These are phyloP conservation scores for Yamadazyma epiphylla DNA, from an alignment of 1,139 yeast species.

Conservation along the genomic window DNA sequence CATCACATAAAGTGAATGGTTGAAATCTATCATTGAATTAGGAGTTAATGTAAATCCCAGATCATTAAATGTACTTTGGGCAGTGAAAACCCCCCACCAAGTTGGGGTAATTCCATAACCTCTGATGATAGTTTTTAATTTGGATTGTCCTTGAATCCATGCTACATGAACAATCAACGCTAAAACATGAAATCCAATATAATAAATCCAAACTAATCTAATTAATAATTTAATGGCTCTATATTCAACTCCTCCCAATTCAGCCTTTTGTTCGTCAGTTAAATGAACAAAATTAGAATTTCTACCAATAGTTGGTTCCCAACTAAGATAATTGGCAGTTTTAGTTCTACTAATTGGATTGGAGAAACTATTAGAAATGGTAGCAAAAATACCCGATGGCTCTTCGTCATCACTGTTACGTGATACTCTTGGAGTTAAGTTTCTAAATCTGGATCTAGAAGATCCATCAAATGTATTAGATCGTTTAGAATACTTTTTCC, in stretches of 20 bases:
- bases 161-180: constrained; percentile 59
- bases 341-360: constrained; percentile 23
- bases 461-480: constrained; percentile 43
- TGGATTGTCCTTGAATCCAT: constrained; percentile 50
- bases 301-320: constrained; percentile 93
- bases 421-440: constrained; percentile 6
- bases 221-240: constrained; percentile 79
- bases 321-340: constrained; percentile 71
- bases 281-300: constrained; percentile 87
- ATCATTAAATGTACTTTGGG: constrained; percentile 77
- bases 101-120: constrained; percentile 62
- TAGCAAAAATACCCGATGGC: constrained; percentile 5
- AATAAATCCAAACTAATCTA: constrained; percentile 61
- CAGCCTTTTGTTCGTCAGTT: constrained; percentile 83
- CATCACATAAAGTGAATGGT: constrained; percentile 59
- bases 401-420: constrained; percentile 13
- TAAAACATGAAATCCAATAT: constrained; percentile 69
- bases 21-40: constrained; percentile 69
- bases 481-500: constrained; percentile 33
- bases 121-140: constrained; percentile 42
- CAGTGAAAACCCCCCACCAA: constrained; percentile 93
- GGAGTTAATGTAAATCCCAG: constrained; percentile 79
- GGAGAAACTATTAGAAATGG: constrained; percentile 8
- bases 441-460: constrained; percentile 8
- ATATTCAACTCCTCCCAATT: constrained; percentile 95